Base-by-base conservation (phyloP, 176 grass and related monocot species). In the Saccharum spontaneum region DNA sequence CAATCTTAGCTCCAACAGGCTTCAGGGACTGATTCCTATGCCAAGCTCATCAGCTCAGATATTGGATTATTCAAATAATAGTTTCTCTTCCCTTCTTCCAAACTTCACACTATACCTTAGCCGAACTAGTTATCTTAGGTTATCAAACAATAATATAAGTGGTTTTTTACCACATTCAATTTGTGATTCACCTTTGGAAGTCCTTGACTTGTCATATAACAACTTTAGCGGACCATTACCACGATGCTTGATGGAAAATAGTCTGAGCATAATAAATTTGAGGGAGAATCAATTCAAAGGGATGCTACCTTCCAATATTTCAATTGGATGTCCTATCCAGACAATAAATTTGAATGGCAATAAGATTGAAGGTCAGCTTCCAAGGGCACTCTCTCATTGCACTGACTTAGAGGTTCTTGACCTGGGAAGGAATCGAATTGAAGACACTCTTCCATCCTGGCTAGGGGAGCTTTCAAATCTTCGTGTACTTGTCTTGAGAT, bases 361-460 rank as follows among this genome's bases (percentile, higher is more conserved):
- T 52, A 62, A 46, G 41, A 69, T 81, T 52, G 67, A 87, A 73
- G 85, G 79, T 20, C 55, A 39, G 11, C 17, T 89, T 68, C 82
- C 90, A 2, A 88, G 38, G 68, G 80, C 86, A 54, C 24, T 81
- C 4, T 15, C 2, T 67, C 76, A 73, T 22, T 77, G 33, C 57
- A 68, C 0, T 17, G 0, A 4, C 0, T 81, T 91, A 37, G 69
- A 50, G 60, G 11, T 87, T 41, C 80, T 91, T 49, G 80, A 88
- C n/a, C 61, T 88, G 9, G 68, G 85, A 46, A 81, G 67, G 3
- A 91, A 88, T 87, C 8, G 0, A 23, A 74, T 88, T 20, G 14
- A 1, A 14, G 89, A 52, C 37, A 75, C 67, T 24, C 85, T 84
- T 40, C 85, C 89, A 31, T 91, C 62, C 66, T 91, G 85, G 75